Percentiles rank a stretch among this genome's conserved stretches.
These are phyloP conservation scores for Mycena pura DNA, from an alignment of 768 basidiomycete genomes.

Conservation along the genomic window DNA sequence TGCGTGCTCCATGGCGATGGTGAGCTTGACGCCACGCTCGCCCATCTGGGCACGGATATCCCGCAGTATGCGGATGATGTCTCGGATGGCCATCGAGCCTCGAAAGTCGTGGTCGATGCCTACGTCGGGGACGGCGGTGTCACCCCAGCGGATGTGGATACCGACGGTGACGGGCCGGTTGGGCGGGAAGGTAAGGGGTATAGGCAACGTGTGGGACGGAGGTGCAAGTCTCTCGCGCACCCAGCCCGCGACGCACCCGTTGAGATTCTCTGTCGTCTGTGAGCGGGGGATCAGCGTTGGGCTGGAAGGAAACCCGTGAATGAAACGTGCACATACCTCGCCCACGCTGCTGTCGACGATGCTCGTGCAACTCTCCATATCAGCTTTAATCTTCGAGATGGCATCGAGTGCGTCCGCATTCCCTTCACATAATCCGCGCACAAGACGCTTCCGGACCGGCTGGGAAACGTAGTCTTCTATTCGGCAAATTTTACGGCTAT, in stretches of 20 bases:
- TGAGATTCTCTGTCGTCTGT: conserved; percentile 14
- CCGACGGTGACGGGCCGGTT: conserved; percentile 6
- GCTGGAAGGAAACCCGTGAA: neutral
- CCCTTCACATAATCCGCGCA: conserved; percentile 12
- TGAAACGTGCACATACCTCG: neutral
- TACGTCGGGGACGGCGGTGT: conserved; percentile 9
- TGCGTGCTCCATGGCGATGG: conserved; percentile 16
- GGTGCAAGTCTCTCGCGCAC: conserved; percentile 6
- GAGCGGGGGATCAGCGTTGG: neutral
- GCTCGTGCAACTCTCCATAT: conserved; percentile 5
- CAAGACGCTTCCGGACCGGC: neutral
- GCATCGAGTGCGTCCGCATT: neutral
- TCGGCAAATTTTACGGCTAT: conserved; percentile 2
- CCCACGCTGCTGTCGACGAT: conserved; percentile 5
- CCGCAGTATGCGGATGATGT: conserved; percentile 40
- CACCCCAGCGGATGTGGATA: conserved; percentile 21
- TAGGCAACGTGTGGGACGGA: neutral
- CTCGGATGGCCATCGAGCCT: conserved; percentile 3
- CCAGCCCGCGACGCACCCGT: conserved; percentile 19
- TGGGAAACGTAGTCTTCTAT: conserved; percentile 2
- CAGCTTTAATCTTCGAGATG: neutral
- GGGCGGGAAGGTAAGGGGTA: neutral
- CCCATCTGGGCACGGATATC: conserved; percentile 50
- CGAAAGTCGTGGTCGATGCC: neutral
- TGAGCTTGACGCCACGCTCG: neutral